Conservation (phyloP, 1,284 basidiomycete species). For the Entoloma clypeatum region DNA sequence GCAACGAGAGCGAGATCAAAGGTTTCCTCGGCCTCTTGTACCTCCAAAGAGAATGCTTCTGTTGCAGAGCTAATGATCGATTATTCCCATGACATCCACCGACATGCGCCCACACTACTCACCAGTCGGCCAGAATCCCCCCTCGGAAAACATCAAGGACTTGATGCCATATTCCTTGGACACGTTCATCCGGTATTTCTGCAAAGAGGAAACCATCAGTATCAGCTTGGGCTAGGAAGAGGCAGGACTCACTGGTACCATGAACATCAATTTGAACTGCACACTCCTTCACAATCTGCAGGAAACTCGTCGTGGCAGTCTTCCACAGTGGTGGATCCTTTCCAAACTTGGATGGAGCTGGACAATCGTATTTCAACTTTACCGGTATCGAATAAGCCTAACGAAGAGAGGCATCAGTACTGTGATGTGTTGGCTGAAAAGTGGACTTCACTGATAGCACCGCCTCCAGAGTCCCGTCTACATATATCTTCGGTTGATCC, state of each 20-base stretch:
- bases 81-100: not conserved
- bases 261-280: constrained; percentile 46
- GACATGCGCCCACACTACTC: constrained; percentile 22
- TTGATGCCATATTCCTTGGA: constrained; percentile 82
- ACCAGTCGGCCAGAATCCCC: constrained; percentile 85
- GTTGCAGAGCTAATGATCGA: constrained; percentile 42
- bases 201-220: constrained; percentile 1
- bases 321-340: constrained; percentile 89
- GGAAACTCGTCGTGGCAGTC: constrained; percentile 74
- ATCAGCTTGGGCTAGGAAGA: not conserved
- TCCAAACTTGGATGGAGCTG: constrained; percentile 79
- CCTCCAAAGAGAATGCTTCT: constrained; percentile 54
- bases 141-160: constrained; percentile 83
- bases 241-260: constrained; percentile 35
- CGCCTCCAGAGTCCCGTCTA: constrained; percentile 79
- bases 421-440: not conserved
- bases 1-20: constrained; percentile 84
- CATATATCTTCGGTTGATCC: constrained; percentile 60
- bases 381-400: constrained; percentile 88
- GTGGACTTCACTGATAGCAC: constrained; percentile 66
- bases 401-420: constrained; percentile 8
- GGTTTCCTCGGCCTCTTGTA: constrained; percentile 78
- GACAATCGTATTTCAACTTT: constrained; percentile 93
- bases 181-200: constrained; percentile 58
- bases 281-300: constrained; percentile 66